Percentiles rank a stretch among this genome's conserved stretches.
phyloP scores from a whole-genome alignment of 441 rosid genomes.

The Pelargonium australe region DNA sequence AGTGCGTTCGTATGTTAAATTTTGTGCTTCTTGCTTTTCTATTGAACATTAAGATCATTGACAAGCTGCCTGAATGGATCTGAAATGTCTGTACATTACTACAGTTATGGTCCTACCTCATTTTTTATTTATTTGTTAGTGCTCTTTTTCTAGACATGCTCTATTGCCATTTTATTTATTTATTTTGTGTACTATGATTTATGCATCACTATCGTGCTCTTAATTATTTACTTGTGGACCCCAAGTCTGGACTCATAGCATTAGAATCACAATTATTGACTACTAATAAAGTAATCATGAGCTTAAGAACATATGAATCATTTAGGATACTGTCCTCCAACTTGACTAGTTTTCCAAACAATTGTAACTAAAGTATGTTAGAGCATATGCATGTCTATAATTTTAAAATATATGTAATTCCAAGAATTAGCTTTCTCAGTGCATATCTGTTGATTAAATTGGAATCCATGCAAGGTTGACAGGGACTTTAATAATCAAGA shows the following conservation, averaged over 20 bases:
- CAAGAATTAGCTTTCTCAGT: neutral
- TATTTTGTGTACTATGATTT: neutral
- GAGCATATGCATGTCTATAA: neutral
- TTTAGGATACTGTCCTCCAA: neutral
- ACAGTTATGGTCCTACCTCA: neutral
- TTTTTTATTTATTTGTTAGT: neutral
- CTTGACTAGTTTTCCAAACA: neutral
- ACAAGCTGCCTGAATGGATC: neutral
- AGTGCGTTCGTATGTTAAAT: neutral
- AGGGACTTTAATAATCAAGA: neutral
- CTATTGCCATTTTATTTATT: neutral
- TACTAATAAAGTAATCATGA: neutral
- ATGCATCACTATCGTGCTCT: neutral
- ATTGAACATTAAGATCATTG: neutral
- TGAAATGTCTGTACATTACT: neutral
- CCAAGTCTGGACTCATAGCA: neutral
- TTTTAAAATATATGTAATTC: neutral
- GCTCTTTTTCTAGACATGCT: neutral
- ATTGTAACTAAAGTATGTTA: neutral
- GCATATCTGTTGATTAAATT: neutral
- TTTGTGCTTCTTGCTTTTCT: conserved; percentile 2
- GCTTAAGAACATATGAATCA: neutral
- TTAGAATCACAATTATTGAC: neutral
- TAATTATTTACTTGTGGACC: neutral
- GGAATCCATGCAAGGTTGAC: neutral